Percentiles rank a stretch among this genome's conserved stretches.
phyloP scores from a whole-genome alignment of 2,329 filamentous ascomycete species.

The Hypocrella siamensis region DNA sequence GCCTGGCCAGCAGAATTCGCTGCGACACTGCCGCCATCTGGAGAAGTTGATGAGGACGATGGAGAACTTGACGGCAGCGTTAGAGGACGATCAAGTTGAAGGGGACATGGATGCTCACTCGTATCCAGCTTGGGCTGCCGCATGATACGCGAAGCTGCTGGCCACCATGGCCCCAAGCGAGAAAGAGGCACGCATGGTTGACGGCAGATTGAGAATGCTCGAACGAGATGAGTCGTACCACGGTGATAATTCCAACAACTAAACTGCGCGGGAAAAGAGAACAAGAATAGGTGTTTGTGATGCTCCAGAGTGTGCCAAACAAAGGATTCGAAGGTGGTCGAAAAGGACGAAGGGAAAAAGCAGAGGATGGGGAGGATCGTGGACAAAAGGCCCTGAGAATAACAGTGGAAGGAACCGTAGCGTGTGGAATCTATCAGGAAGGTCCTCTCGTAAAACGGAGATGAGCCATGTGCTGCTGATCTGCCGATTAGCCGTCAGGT shows the following conservation, averaged over 20 bases:
- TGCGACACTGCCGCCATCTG: constrained; percentile 4
- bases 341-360: too few relatives aligned
- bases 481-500: too few relatives aligned
- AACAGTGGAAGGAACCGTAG: too few relatives aligned
- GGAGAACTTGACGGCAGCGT: background rate
- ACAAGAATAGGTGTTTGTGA: constrained; percentile 2
- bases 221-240: background rate
- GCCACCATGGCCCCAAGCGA: constrained; percentile 20
- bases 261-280: constrained; percentile 1
- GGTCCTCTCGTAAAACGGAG: too few relatives aligned
- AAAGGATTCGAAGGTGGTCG: background rate
- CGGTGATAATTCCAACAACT: constrained; percentile 2
- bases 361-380: too few relatives aligned
- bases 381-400: too few relatives aligned
- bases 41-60: constrained; percentile 5
- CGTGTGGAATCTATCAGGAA: too few relatives aligned
- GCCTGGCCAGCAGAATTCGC: constrained; percentile 3
- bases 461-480: too few relatives aligned
- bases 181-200: constrained; percentile 22
- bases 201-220: constrained; percentile 1
- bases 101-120: constrained; percentile 18
- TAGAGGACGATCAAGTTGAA: background rate
- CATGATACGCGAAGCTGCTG: constrained; percentile 16
- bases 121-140: constrained; percentile 15
- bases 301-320: constrained; percentile 3